phyloP scores from a whole-genome alignment of 1,284 basidiomycete species.

The Microbotryum scabiosae region DNA sequence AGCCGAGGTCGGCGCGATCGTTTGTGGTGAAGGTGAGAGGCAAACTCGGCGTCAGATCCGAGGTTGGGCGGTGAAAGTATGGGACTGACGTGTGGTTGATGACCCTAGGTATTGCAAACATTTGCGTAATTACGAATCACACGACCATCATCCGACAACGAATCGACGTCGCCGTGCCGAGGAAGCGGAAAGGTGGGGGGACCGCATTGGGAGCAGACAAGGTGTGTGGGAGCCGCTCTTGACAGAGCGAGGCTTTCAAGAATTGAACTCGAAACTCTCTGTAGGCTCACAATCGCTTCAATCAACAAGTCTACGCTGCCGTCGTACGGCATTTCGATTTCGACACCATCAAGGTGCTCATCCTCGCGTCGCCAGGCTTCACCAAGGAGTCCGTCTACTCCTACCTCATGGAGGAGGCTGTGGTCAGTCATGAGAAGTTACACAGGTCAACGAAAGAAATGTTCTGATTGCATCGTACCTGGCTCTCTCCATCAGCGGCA shows the following conservation, averaged over 20 bases:
- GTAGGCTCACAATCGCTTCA: constrained; percentile 26
- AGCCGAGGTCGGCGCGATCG: constrained; percentile 91
- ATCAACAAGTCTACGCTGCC: constrained; percentile 60
- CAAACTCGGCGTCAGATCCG: not conserved
- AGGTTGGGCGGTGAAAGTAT: not conserved
- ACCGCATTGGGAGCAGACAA: constrained; percentile 68
- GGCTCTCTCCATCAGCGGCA: constrained; percentile 43
- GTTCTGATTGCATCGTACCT: not conserved
- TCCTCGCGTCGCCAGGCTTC: constrained; percentile 95
- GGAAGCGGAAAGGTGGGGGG: constrained; percentile 75
- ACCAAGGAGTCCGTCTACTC: constrained; percentile 83
- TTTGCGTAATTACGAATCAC: constrained; percentile 90
- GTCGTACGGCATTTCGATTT: constrained; percentile 86
- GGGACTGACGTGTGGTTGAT: not conserved
- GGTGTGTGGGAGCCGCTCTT: constrained; percentile 34
- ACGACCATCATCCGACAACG: constrained; percentile 93
- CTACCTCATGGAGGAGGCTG: constrained; percentile 73
- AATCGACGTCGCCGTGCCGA: constrained; percentile 79
- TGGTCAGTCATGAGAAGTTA: constrained; percentile 34
- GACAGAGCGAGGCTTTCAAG: not conserved
- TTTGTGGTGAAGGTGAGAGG: constrained; percentile 73
- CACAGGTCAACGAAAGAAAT: not conserved
- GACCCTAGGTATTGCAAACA: constrained; percentile 66
- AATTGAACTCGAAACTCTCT: not conserved
- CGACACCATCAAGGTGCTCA: constrained; percentile 71